phyloP scores from a whole-genome alignment of 2,329 filamentous ascomycete genomes.

The Dactylellina parvicollis region DNA sequence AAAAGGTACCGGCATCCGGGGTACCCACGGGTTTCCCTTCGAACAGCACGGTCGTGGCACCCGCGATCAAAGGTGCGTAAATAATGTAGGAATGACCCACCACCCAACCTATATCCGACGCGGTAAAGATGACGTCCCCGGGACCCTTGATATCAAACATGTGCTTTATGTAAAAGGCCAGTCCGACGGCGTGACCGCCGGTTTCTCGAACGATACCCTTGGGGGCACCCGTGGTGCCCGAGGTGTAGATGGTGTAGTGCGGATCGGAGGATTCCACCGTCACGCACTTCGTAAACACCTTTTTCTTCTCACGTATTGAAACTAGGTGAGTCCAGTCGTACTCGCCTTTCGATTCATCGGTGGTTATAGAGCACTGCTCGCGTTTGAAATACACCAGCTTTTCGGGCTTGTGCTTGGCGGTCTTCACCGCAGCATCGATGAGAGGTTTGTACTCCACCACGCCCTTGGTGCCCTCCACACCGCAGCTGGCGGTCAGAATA shows the following conservation, averaged over 20 bases:
- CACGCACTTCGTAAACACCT: slow-evolving; percentile 59
- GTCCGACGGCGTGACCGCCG: slow-evolving; percentile 84
- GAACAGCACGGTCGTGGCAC: slow-evolving; percentile 86
- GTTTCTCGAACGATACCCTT: slow-evolving; percentile 86
- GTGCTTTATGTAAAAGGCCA: slow-evolving; percentile 83
- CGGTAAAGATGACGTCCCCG: slow-evolving; percentile 82
- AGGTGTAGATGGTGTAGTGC: slow-evolving; percentile 92
- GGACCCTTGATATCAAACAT: slow-evolving; percentile 84
- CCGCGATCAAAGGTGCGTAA: slow-evolving; percentile 86
- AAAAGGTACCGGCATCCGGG: slow-evolving; percentile 86
- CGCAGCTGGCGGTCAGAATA: slow-evolving; percentile 89
- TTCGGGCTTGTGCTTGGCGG: slow-evolving; percentile 73
- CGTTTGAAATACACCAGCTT: slow-evolving; percentile 84
- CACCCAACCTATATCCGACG: slow-evolving; percentile 92
- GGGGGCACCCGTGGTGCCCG: slow-evolving; percentile 80
- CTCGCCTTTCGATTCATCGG: slow-evolving; percentile 73
- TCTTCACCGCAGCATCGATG: slow-evolving; percentile 74
- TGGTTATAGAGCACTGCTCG: slow-evolving; percentile 78
- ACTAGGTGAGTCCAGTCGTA: slow-evolving; percentile 82
- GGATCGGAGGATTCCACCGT: slow-evolving; percentile 75
- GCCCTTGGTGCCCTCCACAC: slow-evolving; percentile 76
- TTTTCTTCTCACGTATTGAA: slow-evolving; percentile 72
- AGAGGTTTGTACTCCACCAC: slow-evolving; percentile 80
- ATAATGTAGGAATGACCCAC: slow-evolving; percentile 88
- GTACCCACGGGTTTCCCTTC: slow-evolving; percentile 95